Conservation (phyloP, 1,284 basidiomycete genomes). For the Melampsora americana region DNA sequence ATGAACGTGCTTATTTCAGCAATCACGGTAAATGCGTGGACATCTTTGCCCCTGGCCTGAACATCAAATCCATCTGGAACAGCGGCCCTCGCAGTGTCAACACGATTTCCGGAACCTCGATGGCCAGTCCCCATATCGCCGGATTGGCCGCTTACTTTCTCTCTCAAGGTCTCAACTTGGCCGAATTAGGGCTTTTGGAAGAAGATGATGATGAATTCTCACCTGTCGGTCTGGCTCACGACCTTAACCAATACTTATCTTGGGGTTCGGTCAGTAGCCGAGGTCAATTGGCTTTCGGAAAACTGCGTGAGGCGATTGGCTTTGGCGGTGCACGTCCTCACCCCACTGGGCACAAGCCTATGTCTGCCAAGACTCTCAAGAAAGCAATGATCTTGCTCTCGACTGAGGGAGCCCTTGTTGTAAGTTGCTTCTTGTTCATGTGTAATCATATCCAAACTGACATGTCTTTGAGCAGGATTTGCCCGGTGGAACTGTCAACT, state of each 20-base stretch:
- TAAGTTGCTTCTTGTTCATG: not conserved
- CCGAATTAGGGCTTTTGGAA: slow-evolving; percentile 50
- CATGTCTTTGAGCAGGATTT: slow-evolving; percentile 53
- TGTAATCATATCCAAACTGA: not conserved
- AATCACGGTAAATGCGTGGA: slow-evolving; percentile 61
- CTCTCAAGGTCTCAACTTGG: slow-evolving; percentile 56
- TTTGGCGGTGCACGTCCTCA: slow-evolving; percentile 50
- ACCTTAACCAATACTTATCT: slow-evolving; percentile 49
- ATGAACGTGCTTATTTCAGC: slow-evolving; percentile 80
- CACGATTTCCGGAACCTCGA: slow-evolving; percentile 67
- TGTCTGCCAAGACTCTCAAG: slow-evolving; percentile 71
- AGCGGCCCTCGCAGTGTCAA: slow-evolving; percentile 62
- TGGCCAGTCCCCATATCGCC: slow-evolving; percentile 62
- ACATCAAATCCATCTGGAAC: slow-evolving; percentile 75
- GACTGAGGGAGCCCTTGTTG: slow-evolving; percentile 60
- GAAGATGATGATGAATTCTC: slow-evolving; percentile 25
- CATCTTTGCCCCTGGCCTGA: slow-evolving; percentile 66
- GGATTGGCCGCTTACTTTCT: slow-evolving; percentile 80
- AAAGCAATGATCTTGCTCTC: slow-evolving; percentile 66
- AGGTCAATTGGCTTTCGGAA: slow-evolving; percentile 44
- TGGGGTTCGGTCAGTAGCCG: slow-evolving; percentile 49
- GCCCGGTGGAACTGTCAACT: slow-evolving; percentile 64
- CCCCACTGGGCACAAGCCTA: slow-evolving; percentile 51
- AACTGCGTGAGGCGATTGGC: slow-evolving; percentile 45
- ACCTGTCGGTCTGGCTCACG: slow-evolving; percentile 43